Evolutionary conservation across 805 yeast genomes (phyloP).

Genomic region (Teunomyces panamensis): DNA sequence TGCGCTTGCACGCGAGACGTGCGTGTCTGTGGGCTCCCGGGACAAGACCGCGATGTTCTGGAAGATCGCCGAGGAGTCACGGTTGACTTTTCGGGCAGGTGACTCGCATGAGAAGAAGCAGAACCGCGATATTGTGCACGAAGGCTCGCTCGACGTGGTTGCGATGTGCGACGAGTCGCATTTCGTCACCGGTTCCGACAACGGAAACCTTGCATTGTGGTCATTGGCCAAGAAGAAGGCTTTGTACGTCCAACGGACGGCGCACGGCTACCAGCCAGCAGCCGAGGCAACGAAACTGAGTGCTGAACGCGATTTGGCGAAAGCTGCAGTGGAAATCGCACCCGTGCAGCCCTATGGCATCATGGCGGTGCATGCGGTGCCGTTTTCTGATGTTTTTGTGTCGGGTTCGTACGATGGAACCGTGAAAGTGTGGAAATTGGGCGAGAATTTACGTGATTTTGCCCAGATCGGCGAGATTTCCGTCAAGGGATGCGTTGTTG

Average conservation of each 20-base stretch:
- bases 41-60: constrained; percentile 94
- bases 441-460: constrained; percentile 62
- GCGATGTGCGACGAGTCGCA: constrained; percentile 89
- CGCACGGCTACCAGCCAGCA: constrained; percentile 69
- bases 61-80: constrained; percentile 94
- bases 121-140: constrained; percentile 43
- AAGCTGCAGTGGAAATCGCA: constrained; percentile 54
- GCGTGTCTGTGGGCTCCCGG: constrained; percentile 93
- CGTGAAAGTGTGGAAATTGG: constrained; percentile 74
- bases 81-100: constrained; percentile 91
- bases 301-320: constrained; percentile 55
- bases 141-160: constrained; percentile 89
- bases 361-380: constrained; percentile 76
- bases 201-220: constrained; percentile 90
- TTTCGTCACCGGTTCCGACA: constrained; percentile 93
- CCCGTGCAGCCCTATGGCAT: constrained; percentile 79
- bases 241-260: constrained; percentile 58
- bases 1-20: constrained; percentile 81
- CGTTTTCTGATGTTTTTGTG: constrained; percentile 78
- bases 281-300: constrained; percentile 40
- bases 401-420: constrained; percentile 88
- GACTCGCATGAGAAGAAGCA: constrained; percentile 50
- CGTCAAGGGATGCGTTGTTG: constrained; percentile 69
- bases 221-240: constrained; percentile 89
- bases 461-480: constrained; percentile 52